A percentile compares a stretch with the other conserved stretches of the same genome.
Conservation (phyloP, 352 stramenopile genomes). For the Pythium sp. region DNA sequence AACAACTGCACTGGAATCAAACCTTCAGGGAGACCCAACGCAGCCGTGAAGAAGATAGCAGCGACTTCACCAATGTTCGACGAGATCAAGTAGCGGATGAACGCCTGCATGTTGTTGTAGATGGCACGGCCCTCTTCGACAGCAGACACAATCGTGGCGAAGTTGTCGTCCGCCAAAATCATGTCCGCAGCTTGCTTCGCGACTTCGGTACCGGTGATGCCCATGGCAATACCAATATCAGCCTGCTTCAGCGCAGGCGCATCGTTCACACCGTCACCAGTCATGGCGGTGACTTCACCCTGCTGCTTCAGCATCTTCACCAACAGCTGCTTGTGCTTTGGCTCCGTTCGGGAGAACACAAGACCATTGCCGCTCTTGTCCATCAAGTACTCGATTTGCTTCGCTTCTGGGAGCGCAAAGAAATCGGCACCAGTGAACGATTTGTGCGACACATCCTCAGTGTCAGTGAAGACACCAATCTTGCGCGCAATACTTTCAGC, state of each 20-base stretch:
- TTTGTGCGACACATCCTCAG: conserved; percentile 81
- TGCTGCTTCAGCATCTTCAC: conserved; percentile 95
- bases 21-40: conserved; percentile 95
- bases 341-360: conserved; percentile 97
- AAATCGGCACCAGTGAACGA: conserved; percentile 97
- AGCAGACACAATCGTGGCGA: conserved; percentile 96
- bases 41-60: conserved; percentile 97
- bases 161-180: conserved; percentile 98
- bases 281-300: conserved; percentile 97
- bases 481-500: conserved; percentile 97
- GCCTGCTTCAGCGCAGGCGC: conserved; percentile 97
- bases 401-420: conserved; percentile 89
- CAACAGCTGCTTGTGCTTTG: conserved; percentile 96
- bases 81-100: conserved; percentile 99
- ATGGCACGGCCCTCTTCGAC: conserved; percentile 87
- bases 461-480: conserved; percentile 94
- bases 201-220: conserved; percentile 97
- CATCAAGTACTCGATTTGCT: conserved; percentile 91
- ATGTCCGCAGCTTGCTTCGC: conserved; percentile 98
- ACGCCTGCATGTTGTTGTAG: conserved; percentile 98
- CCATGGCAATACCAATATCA: conserved; percentile 99
- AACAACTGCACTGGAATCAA: conserved; percentile 98
- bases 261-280: conserved; percentile 99
- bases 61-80: conserved; percentile 99
- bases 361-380: conserved; percentile 82